Percentiles rank a stretch among this genome's conserved stretches.
These are phyloP conservation scores for Aschersonia sp. DNA, from an alignment of 2,329 filamentous ascomycete genomes.

Conservation along the genomic window DNA sequence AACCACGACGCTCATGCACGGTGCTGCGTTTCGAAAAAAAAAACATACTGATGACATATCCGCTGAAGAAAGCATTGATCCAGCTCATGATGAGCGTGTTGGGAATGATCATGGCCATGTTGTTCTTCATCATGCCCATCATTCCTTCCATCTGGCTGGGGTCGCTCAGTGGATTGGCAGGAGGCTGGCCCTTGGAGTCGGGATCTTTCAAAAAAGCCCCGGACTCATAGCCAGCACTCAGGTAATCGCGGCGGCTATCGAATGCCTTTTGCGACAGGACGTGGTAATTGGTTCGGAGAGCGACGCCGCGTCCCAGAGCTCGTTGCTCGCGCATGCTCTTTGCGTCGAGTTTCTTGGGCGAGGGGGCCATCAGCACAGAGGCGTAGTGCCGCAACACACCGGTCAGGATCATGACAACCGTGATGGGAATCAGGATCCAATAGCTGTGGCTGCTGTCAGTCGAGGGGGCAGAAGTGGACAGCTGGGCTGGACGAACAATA, in stretches of 20 bases:
- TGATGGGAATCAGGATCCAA: constrained; percentile 97
- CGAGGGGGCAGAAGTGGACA: not conserved
- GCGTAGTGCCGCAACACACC: constrained; percentile 94
- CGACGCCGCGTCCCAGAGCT: constrained; percentile 68
- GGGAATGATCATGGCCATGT: constrained; percentile 99
- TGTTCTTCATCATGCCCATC: constrained; percentile 99
- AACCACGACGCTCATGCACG: constrained; percentile 3
- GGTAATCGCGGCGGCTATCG: constrained; percentile 61
- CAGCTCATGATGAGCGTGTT: constrained; percentile 99
- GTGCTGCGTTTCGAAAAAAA: not conserved
- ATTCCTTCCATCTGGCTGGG: constrained; percentile 97
- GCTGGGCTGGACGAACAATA: constrained; percentile 58
- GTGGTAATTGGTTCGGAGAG: constrained; percentile 69
- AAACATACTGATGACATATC: constrained; percentile 81
- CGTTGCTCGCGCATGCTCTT: constrained; percentile 75
- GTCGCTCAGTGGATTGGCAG: constrained; percentile 88
- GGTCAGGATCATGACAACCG: constrained; percentile 93
- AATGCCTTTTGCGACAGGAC: constrained; percentile 69
- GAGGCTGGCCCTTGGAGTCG: constrained; percentile 69
- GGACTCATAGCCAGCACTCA: constrained; percentile 69
- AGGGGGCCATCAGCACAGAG: constrained; percentile 71
- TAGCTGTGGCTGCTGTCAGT: constrained; percentile 44
- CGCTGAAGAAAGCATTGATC: constrained; percentile 98
- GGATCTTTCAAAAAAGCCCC: constrained; percentile 85
- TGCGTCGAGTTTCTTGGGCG: constrained; percentile 69